Evolutionary conservation across 2,329 filamentous ascomycete genomes (phyloP).

Genomic region (Nothophaeocryptopus gaeumannii): DNA sequence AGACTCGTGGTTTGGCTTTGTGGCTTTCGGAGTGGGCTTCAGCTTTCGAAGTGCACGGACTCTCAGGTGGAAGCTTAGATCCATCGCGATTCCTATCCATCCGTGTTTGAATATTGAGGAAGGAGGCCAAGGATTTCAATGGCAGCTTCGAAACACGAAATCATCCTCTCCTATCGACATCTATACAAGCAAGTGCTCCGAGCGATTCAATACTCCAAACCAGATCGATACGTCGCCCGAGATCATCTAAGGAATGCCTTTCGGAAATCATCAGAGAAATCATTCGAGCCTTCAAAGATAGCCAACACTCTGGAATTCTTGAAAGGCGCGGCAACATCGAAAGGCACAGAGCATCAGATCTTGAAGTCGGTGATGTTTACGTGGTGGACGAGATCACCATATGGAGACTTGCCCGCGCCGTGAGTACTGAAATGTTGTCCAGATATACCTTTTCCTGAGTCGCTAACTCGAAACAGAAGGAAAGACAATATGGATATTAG

Average conservation of each 20-base stretch:
- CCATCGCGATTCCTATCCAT: not conserved
- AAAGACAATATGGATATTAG: conserved; percentile 14
- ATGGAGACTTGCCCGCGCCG: conserved; percentile 5
- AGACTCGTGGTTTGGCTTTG: conserved; percentile 4
- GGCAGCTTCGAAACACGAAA: conserved; percentile 12
- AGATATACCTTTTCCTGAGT: no score
- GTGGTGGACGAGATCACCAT: conserved; percentile 1
- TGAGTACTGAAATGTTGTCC: not conserved
- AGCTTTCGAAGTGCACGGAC: no score
- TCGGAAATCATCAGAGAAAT: conserved; percentile 45
- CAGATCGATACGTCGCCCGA: conserved; percentile 62
- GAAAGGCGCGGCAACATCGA: conserved; percentile 59
- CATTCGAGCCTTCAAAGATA: conserved; percentile 53
- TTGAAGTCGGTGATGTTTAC: conserved; percentile 62
- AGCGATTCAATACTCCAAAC: conserved; percentile 69
- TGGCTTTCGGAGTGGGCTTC: conserved; percentile 4
- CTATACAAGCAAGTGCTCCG: conserved; percentile 66
- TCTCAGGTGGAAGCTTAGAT: no score
- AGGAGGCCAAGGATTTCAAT: conserved; percentile 1
- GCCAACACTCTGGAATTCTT: conserved; percentile 69
- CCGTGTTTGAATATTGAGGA: no score
- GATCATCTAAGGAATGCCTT: conserved; percentile 57
- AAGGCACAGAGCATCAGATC: conserved; percentile 68
- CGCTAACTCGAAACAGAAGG: not conserved
- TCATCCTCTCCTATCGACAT: conserved; percentile 56